Percentiles rank a stretch among this genome's conserved stretches.
Evolutionary conservation across 1,284 basidiomycete species (phyloP).

Genomic region (Cryptococcus sp.): DNA sequence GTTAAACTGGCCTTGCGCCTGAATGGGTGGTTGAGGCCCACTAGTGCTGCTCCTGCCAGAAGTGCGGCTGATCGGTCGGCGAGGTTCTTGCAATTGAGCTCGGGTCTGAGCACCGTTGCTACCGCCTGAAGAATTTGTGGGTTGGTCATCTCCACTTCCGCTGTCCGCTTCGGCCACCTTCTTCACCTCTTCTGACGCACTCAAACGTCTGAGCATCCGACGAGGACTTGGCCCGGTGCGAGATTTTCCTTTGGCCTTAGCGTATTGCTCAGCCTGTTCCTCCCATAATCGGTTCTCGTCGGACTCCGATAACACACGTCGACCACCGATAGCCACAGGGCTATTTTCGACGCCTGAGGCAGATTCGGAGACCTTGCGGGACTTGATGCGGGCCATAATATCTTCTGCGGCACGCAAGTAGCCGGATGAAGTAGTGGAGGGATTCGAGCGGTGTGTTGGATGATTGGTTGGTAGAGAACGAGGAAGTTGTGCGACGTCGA

Average conservation of each 20-base stretch:
- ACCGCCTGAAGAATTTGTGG: slow-evolving; percentile 13
- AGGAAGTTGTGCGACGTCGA: slow-evolving; percentile 4
- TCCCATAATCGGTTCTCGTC: slow-evolving; percentile 35
- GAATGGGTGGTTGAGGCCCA: slow-evolving; percentile 3
- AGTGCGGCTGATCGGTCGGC: slow-evolving; percentile 19
- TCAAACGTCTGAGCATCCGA: slow-evolving; percentile 41
- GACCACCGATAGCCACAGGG: slow-evolving; percentile 61
- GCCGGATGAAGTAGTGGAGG: slow-evolving; percentile 52
- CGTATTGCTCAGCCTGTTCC: slow-evolving; percentile 18
- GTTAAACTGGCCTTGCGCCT: slow-evolving; percentile 13
- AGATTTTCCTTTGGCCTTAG: slow-evolving; percentile 21
- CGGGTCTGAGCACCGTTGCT: slow-evolving; percentile 3
- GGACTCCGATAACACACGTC: slow-evolving; percentile 40
- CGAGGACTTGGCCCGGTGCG: slow-evolving; percentile 36
- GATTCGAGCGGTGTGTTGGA: slow-evolving; percentile 42
- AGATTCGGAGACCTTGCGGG: slow-evolving; percentile 40
- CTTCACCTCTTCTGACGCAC: slow-evolving; percentile 50
- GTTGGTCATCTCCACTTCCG: slow-evolving; percentile 10
- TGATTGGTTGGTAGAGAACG: slow-evolving; percentile 6
- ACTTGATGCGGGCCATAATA: slow-evolving; percentile 79
- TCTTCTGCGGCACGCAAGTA: slow-evolving; percentile 73
- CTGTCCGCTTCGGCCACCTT: slow-evolving; percentile 29
- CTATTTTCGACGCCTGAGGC: slow-evolving; percentile 32
- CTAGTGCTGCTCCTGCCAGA: slow-evolving; percentile 8
- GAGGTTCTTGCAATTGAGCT: slow-evolving; percentile 14